Percentiles rank a stretch among this genome's conserved stretches.
Evolutionary conservation across 2,329 filamentous ascomycete species (phyloP).

Genomic region (Penicillium sp.): DNA sequence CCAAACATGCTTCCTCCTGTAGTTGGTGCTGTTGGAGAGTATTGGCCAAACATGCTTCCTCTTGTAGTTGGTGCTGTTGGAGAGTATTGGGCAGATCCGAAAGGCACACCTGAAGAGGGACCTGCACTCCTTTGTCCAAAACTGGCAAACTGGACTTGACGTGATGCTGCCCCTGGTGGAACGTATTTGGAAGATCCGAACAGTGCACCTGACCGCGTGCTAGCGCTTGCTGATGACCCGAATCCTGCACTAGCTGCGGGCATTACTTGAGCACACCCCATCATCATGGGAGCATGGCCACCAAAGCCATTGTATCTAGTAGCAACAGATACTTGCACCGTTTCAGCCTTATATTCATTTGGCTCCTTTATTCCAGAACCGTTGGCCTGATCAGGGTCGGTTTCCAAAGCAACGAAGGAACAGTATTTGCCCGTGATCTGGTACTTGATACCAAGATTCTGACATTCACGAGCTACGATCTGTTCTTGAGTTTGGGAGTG

Average conservation of each 20-base stretch:
- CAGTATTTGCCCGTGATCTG: constrained; percentile 71
- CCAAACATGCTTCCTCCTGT: no score
- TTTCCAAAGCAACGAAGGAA: constrained; percentile 69
- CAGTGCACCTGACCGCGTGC: neutral
- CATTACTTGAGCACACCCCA: no score
- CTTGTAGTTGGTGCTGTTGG: no score
- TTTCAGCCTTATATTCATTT: neutral
- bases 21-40: no score
- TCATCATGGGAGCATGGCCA: no score
- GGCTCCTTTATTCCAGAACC: neutral
- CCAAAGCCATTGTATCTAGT: no score
- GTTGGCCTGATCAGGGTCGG: constrained; percentile 12
- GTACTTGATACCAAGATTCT: constrained; percentile 64
- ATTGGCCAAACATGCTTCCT: no score
- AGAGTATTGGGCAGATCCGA: neutral
- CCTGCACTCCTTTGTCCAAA: no score
- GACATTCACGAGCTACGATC: constrained; percentile 66
- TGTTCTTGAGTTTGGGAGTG: constrained; percentile 56
- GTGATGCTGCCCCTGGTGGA: neutral
- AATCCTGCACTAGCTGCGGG: no score
- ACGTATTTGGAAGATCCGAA: neutral
- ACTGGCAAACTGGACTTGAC: neutral
- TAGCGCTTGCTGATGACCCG: neutral
- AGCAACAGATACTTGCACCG: no score
- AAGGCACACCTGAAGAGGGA: neutral